Base-by-base conservation (phyloP, 1,284 basidiomycete genomes). In the Pseudozyma tsukubaensis region DNA sequence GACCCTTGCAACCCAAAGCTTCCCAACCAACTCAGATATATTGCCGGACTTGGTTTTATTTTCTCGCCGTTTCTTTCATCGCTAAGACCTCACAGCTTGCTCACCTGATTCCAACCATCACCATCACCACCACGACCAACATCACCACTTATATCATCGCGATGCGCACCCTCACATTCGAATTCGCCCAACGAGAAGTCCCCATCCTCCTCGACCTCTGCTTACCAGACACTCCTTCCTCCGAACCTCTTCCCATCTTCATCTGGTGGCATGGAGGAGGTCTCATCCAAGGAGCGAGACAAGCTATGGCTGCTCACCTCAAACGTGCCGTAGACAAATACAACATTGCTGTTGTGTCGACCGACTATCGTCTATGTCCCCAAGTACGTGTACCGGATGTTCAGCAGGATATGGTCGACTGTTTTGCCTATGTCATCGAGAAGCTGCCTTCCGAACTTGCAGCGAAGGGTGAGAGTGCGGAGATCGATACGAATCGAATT, bases 191-290 rank as follows among this genome's bases (percentile, higher is more conserved):
- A 44, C 62, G 63, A 45, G 37, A 70, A 29, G 57, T 75, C n/a
- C 59, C 68, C 24, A 47, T 76, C 13, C 36, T 52, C 29, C 59
- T 76, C 52, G 74, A 76, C 58, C 66, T 76, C 35, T 69, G 56
- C 44, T 47, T 76, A 5, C 74, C 70, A 36, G 66, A 66, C 55
- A 48, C 53, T 14, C 1, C 53, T 11, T 48, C 66, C 11, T 56
- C 59, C 32, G 16, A 24, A 12, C 66, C 72, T 3, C 54, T 75
- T 21, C 73, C 76, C 42, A 53, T 77, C 57, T 63, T 75, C 29
- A 32, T 71, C 36, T 76, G 76, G 69, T 67, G 61, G 59, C 76
- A 77, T 43, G 72, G 76, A 16, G 76, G 76, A 16, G 76, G 76
- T 9, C 61, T 72, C 12, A 70, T 77, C 29, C 72, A 76, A 36